Conservation (phyloP, 2,329 filamentous ascomycete genomes). For the Exophiala aquamarina region DNA sequence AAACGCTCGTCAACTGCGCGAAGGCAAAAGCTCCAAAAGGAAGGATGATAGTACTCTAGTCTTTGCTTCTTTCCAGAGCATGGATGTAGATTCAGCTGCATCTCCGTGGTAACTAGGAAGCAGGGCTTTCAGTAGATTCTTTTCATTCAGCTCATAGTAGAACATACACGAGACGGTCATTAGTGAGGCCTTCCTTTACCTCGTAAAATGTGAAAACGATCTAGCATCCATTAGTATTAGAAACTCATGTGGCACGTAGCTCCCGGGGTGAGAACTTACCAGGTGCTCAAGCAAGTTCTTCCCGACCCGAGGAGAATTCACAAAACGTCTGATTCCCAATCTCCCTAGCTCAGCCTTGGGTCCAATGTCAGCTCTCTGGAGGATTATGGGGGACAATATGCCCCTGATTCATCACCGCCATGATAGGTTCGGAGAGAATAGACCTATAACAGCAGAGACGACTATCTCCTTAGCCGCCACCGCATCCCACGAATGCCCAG, state of each 20-base stretch:
- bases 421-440: background rate
- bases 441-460: conserved; percentile 33
- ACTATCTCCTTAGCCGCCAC: conserved; percentile 46
- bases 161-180: conserved; percentile 49
- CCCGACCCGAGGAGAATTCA: conserved; percentile 53
- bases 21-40: conserved; percentile 65
- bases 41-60: conserved; percentile 60
- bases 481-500: conserved; percentile 39
- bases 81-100: conserved; percentile 52
- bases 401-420: conserved; percentile 33
- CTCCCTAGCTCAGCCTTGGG: conserved; percentile 43
- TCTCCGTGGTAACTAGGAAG: conserved; percentile 49
- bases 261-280: conserved; percentile 32
- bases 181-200: conserved; percentile 54
- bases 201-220: conserved; percentile 64
- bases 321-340: conserved; percentile 43
- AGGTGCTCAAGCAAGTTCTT: conserved; percentile 56
- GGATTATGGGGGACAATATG: conserved; percentile 54
- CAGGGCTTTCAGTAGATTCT: background rate
- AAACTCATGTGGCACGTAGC: conserved; percentile 27
- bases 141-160: background rate
- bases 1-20: conserved; percentile 63
- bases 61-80: conserved; percentile 59
- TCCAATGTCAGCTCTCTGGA: conserved; percentile 56
- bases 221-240: conserved; percentile 31